phyloP scores from a whole-genome alignment of 768 basidiomycete genomes.

The Mycena crocata region DNA sequence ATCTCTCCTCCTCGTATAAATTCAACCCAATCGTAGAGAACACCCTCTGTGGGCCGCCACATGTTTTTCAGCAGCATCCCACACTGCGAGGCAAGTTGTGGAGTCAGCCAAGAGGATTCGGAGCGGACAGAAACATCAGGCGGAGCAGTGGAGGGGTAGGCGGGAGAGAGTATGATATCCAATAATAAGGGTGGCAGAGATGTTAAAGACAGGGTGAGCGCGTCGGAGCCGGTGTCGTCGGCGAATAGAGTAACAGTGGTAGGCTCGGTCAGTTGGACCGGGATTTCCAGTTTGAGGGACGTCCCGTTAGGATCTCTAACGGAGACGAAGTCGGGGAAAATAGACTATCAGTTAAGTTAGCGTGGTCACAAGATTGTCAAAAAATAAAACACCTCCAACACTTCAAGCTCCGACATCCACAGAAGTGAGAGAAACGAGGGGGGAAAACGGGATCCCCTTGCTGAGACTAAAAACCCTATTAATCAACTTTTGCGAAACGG shows the following conservation, averaged over 20 bases:
- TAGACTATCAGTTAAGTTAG: conserved; percentile 71
- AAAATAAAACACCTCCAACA: conserved; percentile 19
- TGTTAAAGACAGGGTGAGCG: conserved; percentile 51
- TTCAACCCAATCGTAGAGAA: conserved; percentile 80
- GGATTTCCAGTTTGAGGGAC: conserved; percentile 68
- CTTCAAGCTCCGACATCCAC: conserved; percentile 28
- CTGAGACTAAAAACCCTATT: no score
- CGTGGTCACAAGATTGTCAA: background rate
- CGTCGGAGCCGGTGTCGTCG: conserved; percentile 29
- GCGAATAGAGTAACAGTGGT: conserved; percentile 48
- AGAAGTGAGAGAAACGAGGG: no score
- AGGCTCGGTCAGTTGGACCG: conserved; percentile 66
- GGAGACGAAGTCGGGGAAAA: conserved; percentile 78
- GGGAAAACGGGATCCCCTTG: no score
- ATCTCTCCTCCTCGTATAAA: conserved; percentile 77
- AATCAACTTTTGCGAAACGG: no score
- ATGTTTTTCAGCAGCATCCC: conserved; percentile 55
- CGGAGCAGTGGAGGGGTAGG: conserved; percentile 65
- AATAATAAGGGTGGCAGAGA: conserved; percentile 75
- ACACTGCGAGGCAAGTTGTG: conserved; percentile 45
- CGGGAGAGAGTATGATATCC: conserved; percentile 60
- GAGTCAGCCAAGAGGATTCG: conserved; percentile 70
- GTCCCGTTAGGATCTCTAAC: conserved; percentile 50
- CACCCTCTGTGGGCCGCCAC: conserved; percentile 72
- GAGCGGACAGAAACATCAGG: conserved; percentile 67